Evolutionary conservation across 2,329 filamentous ascomycete species (phyloP).

Genomic region (Chalaropsis thielavioides): DNA sequence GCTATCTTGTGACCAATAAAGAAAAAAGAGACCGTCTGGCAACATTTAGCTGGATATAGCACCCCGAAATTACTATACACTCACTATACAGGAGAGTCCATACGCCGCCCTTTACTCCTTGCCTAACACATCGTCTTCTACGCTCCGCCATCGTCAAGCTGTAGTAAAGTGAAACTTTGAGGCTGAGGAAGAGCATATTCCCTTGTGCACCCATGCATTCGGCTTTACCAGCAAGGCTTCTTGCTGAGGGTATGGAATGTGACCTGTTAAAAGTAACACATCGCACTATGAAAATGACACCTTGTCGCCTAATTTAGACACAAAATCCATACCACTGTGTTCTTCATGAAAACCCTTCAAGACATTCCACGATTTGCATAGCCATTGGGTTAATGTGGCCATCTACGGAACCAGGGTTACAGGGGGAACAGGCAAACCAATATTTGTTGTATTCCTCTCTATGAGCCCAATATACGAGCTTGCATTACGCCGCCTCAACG

Average conservation of each 20-base stretch:
- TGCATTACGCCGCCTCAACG: no score
- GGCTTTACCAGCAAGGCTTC: not conserved
- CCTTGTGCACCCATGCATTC: not conserved
- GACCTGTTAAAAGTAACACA: not conserved
- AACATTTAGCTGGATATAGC: no score
- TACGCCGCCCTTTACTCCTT: not conserved
- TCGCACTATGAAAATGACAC: constrained; percentile 1
- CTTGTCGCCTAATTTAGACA: not conserved
- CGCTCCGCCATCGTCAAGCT: not conserved
- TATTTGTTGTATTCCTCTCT: no score
- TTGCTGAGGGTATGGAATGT: constrained; percentile 2
- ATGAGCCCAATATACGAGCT: no score
- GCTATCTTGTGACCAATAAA: no score
- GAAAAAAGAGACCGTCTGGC: no score
- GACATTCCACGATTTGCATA: not conserved
- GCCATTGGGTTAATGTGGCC: no score
- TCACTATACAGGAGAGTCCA: no score
- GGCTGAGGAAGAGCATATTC: not conserved
- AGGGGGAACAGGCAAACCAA: no score
- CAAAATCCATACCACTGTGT: not conserved
- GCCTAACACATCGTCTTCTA: not conserved
- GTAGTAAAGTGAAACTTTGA: not conserved
- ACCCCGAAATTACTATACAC: no score
- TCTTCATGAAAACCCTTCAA: not conserved
- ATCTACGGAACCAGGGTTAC: no score